Conservation (phyloP, 441 rosid genomes). For the Brassica hybrid region DNA sequence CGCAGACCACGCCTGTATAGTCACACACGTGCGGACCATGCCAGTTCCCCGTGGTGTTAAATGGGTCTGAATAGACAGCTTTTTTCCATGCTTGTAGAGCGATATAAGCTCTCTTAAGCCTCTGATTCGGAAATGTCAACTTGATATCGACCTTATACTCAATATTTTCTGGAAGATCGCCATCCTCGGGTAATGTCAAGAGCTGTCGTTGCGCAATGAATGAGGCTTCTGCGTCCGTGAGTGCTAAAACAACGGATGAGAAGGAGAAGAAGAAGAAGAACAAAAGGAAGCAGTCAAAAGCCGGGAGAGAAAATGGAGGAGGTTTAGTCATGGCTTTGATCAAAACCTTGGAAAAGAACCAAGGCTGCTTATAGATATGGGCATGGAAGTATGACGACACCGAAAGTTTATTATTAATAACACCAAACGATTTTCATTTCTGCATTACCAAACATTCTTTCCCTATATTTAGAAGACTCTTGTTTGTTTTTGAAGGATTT, state of each 20-base stretch:
- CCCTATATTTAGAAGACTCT: conserved; percentile 43
- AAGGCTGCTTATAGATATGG: conserved; percentile 52
- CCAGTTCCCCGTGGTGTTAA: conserved; percentile 75
- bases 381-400: conserved; percentile 41
- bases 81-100: conserved; percentile 85
- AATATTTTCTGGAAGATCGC: conserved; percentile 43
- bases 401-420: conserved; percentile 43
- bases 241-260: conserved; percentile 39
- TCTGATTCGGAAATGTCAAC: conserved; percentile 52
- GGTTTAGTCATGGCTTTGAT: conserved; percentile 50
- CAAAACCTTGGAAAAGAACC: conserved; percentile 61
- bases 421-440: conserved; percentile 36
- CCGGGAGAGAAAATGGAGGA: conserved; percentile 37
- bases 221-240: conserved; percentile 62
- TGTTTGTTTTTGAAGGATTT: conserved; percentile 20
- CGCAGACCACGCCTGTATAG: conserved; percentile 78
- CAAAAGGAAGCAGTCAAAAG: conserved; percentile 61
- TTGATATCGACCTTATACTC: conserved; percentile 50
- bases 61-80: conserved; percentile 77
- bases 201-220: conserved; percentile 72
- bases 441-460: conserved; percentile 29
- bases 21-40: conserved; percentile 66
- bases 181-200: conserved; percentile 48
- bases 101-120: conserved; percentile 71
- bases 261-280: conserved; percentile 39